Conservation (phyloP, 176 grass and related monocot species). For the Phoenix dactylifera region DNA sequence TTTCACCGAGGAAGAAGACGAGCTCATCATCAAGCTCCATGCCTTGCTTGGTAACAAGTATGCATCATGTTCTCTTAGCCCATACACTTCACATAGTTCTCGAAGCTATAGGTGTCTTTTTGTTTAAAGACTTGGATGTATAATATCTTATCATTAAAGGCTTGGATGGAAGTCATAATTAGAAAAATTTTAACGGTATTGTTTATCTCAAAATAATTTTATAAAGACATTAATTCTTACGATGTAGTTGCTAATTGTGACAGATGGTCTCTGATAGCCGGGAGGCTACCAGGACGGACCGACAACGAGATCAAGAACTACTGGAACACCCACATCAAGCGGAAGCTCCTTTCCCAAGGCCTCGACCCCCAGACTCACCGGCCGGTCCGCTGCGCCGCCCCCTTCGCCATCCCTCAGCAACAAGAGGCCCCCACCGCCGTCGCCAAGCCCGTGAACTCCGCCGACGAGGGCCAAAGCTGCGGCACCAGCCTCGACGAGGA, state of each 20-base stretch:
- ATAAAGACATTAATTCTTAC: too few species aligned
- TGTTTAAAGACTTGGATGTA: too few species aligned
- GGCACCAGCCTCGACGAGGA: conserved; percentile 37
- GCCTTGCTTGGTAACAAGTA: conserved; percentile 79
- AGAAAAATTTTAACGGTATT: too few species aligned
- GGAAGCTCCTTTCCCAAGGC: conserved; percentile 59
- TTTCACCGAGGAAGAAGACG: conserved; percentile 84
- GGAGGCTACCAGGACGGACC: conserved; percentile 62
- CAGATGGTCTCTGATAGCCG: conserved; percentile 87
- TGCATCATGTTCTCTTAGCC: background rate
- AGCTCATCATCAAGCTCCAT: conserved; percentile 85
- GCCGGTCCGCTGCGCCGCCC: background rate
- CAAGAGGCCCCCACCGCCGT: background rate
- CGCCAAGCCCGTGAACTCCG: background rate
- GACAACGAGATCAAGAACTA: conserved; percentile 95
- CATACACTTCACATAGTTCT: background rate
- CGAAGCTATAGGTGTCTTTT: too few species aligned
- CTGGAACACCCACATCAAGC: conserved; percentile 91
- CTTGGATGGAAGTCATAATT: too few species aligned
- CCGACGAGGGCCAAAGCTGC: conserved; percentile 30
- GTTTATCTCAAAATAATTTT: too few species aligned
- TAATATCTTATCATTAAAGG: too few species aligned
- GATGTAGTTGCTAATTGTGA: background rate
- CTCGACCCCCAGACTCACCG: conserved; percentile 80
- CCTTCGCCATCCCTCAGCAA: conserved; percentile 13